Conservation (phyloP, 2,329 filamentous ascomycete species). For the Penicillium janthinellum region DNA sequence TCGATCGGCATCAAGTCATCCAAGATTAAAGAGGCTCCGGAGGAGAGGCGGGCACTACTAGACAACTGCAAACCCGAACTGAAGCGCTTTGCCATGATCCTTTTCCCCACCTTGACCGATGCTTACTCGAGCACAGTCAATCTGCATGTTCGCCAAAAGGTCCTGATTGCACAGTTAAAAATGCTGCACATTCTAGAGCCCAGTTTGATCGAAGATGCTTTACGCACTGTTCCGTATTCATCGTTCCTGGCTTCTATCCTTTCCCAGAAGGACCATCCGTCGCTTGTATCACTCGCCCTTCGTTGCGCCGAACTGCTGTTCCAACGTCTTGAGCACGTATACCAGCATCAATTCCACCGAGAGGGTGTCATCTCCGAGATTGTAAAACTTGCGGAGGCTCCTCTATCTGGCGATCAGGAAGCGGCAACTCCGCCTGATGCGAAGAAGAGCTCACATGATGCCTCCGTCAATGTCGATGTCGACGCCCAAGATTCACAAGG, state of each 20-base stretch:
- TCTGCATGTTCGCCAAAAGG: constrained; percentile 88
- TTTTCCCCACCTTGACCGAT: constrained; percentile 93
- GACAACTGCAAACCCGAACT: constrained; percentile 83
- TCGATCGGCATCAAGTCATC: constrained; percentile 37
- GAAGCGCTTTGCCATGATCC: constrained; percentile 86
- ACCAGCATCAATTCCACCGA: constrained; percentile 94
- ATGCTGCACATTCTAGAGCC: constrained; percentile 96
- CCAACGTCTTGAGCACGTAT: constrained; percentile 80
- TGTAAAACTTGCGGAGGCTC: constrained; percentile 67
- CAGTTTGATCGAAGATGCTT: constrained; percentile 77
- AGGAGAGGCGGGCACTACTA: constrained; percentile 79
- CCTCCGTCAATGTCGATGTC: constrained; percentile 10
- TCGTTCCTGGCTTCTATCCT: constrained; percentile 94
- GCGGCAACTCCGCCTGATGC: constrained; percentile 5
- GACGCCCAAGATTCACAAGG: constrained; percentile 24
- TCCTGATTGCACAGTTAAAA: constrained; percentile 92
- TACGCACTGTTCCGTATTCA: constrained; percentile 87
- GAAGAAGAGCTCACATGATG: constrained; percentile 12
- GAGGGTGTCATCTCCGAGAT: constrained; percentile 96
- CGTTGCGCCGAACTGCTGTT: constrained; percentile 88
- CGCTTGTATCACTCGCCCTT: constrained; percentile 80
- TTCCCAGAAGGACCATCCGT: constrained; percentile 90
- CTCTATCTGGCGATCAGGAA: constrained; percentile 32
- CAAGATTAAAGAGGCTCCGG: constrained; percentile 59
- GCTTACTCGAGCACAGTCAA: constrained; percentile 98